phyloP scores from a whole-genome alignment of 2,329 filamentous ascomycete species.

The Dendrostoma leiphaemia region DNA sequence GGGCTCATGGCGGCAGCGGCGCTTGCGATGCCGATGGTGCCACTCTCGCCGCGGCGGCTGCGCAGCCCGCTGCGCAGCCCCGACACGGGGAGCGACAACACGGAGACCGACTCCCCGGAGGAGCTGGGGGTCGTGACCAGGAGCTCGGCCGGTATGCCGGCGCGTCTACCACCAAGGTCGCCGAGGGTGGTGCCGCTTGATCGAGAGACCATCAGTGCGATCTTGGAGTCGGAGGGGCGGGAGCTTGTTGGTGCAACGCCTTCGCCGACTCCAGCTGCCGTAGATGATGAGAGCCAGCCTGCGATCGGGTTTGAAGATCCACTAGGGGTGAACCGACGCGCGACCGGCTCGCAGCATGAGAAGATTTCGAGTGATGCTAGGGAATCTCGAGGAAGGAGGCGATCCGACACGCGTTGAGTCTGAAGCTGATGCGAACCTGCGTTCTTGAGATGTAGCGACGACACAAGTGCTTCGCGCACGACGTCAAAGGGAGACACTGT shows the following conservation, averaged over 20 bases:
- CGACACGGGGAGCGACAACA: background rate
- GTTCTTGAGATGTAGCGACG: background rate
- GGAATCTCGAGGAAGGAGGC: background rate
- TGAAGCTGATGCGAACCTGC: background rate
- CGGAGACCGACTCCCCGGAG: background rate
- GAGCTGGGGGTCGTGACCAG: constrained; percentile 2
- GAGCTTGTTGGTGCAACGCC: background rate
- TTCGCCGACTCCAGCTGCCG: background rate
- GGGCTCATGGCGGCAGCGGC: background rate
- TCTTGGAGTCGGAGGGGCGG: background rate
- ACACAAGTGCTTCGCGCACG: background rate
- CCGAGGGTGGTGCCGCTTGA: constrained; percentile 3
- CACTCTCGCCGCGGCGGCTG: background rate
- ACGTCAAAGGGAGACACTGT: background rate
- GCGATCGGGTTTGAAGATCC: constrained; percentile 7
- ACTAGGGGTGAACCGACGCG: background rate
- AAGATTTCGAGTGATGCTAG: background rate
- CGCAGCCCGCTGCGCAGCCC: background rate
- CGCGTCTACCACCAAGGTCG: constrained; percentile 17
- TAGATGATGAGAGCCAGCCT: background rate
- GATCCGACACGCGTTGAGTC: background rate
- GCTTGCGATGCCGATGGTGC: background rate
- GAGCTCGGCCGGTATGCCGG: background rate
- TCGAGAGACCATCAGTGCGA: background rate
- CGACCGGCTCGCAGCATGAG: background rate